These are phyloP conservation scores for Auxenochlorella pyrenoidosa DNA, from an alignment of 139 green algal genomes.

Conservation along the genomic window DNA sequence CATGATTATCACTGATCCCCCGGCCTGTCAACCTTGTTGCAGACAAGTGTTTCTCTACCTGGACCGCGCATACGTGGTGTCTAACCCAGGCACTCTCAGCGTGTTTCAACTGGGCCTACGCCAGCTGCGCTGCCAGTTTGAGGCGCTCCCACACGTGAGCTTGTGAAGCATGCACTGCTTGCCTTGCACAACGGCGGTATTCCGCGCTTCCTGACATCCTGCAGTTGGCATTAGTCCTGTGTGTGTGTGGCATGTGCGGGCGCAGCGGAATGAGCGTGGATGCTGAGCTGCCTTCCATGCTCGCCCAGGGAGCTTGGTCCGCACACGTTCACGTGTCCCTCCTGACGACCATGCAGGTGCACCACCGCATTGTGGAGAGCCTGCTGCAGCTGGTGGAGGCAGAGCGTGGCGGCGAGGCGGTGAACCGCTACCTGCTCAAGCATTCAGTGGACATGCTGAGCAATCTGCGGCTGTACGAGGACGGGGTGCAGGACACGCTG, in stretches of 20 bases:
- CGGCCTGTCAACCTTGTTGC: background rate
- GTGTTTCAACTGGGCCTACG: constrained; percentile 96
- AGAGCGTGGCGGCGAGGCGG: constrained; percentile 79
- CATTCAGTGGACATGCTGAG: constrained; percentile 54
- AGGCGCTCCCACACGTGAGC: constrained; percentile 31
- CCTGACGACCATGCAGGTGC: constrained; percentile 74
- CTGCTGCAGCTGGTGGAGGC: constrained; percentile 77
- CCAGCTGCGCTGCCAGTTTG: constrained; percentile 40
- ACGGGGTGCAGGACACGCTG: constrained; percentile 66
- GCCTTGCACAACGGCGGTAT: background rate
- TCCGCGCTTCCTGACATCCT: constrained; percentile 32
- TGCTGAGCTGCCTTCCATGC: background rate
- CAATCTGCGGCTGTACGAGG: constrained; percentile 79
- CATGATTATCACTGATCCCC: too few relatives aligned
- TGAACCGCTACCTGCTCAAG: constrained; percentile 82
- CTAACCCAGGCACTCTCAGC: constrained; percentile 58
- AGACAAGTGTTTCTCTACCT: constrained; percentile 97
- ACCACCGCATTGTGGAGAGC: constrained; percentile 66
- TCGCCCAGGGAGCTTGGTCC: too few relatives aligned
- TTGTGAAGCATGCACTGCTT: background rate
- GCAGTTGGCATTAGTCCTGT: background rate
- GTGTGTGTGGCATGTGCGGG: background rate
- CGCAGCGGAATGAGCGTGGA: too few relatives aligned
- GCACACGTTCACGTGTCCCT: too few relatives aligned
- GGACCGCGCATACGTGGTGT: constrained; percentile 93